Conservation (phyloP, 352 stramenopile species). For the Phytophthora agathidicida region DNA sequence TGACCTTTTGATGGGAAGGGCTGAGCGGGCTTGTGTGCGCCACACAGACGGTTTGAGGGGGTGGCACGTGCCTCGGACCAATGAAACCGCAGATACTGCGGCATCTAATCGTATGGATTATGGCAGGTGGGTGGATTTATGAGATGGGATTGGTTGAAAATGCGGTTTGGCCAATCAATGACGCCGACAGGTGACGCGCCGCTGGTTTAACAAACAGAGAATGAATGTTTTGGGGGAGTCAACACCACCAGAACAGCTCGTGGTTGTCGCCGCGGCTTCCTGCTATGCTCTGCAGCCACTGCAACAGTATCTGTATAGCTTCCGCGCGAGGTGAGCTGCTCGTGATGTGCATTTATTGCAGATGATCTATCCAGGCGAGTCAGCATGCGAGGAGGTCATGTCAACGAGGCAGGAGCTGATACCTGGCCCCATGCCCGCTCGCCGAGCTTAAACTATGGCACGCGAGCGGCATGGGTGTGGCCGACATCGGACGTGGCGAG, state of each 20-base stretch:
- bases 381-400: no score
- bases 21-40: conserved; percentile 6
- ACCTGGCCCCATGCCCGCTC: not conserved
- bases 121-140: not conserved
- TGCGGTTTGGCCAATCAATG: conserved; percentile 15
- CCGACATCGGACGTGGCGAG: no score
- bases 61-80: conserved; percentile 18
- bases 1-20: not conserved
- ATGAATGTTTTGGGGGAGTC: conserved; percentile 8
- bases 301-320: no score
- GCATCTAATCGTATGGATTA: conserved; percentile 3
- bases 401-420: not conserved
- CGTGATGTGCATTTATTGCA: no score
- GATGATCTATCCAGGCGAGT: not conserved
- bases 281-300: no score
- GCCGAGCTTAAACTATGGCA: conserved; percentile 1
- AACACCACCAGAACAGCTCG: conserved; percentile 19
- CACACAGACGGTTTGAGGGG: not conserved
- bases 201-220: conserved; percentile 24
- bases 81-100: conserved; percentile 8
- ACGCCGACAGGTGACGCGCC: not conserved
- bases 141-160: conserved; percentile 4
- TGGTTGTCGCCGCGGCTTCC: no score
- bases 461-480: not conserved
- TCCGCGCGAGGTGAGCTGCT: no score